A percentile compares a stretch with the other conserved stretches of the same genome.
These are phyloP conservation scores for Xylariaceae sp. DNA, from an alignment of 2,329 filamentous ascomycete species.

Conservation along the genomic window DNA sequence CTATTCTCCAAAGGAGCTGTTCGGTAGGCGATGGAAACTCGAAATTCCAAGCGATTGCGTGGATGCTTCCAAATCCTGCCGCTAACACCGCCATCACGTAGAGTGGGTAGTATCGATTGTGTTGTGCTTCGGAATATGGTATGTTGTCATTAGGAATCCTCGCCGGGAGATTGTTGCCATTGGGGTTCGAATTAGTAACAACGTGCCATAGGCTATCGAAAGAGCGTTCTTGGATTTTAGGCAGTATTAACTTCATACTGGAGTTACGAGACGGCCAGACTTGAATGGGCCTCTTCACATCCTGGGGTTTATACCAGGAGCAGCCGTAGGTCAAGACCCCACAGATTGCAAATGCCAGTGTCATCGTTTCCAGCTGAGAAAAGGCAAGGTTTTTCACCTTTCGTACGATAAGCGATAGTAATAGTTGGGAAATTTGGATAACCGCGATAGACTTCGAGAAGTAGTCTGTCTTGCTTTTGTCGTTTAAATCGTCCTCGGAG, in stretches of 20 bases:
- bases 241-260: neutral
- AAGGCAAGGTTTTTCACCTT: neutral
- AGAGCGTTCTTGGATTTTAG: neutral
- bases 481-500: constrained; percentile 3
- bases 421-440: constrained; percentile 3
- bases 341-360: constrained; percentile 4
- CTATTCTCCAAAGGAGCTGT: constrained; percentile 8
- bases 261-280: neutral
- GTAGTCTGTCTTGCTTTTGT: constrained; percentile 11
- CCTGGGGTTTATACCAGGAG: neutral
- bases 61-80: constrained; percentile 5
- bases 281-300: neutral
- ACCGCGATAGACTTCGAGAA: constrained; percentile 1
- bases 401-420: constrained; percentile 2
- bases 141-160: constrained; percentile 8
- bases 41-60: constrained; percentile 12
- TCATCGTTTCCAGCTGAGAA: constrained; percentile 10
- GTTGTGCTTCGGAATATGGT: neutral
- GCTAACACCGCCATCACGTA: constrained; percentile 3
- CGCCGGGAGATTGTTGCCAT: neutral
- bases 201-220: neutral
- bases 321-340: neutral
- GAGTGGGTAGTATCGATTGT: constrained; percentile 5
- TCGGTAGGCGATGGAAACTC: constrained; percentile 9
- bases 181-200: neutral